These are phyloP conservation scores for Metarhizium brunneum DNA, from an alignment of 2,329 filamentous ascomycete genomes.

Conservation along the genomic window DNA sequence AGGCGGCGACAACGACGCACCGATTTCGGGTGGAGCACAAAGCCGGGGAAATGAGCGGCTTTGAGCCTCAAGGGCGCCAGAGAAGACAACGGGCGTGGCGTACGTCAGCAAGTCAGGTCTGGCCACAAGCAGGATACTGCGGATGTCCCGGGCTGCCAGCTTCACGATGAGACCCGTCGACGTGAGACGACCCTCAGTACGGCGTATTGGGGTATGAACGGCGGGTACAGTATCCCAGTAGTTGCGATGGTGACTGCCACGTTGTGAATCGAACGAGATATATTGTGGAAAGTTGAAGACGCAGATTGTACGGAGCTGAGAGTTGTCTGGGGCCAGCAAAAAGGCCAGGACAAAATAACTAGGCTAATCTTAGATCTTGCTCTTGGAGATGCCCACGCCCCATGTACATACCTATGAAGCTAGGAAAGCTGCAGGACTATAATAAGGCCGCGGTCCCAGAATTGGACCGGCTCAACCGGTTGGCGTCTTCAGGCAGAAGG, in stretches of 20 bases:
- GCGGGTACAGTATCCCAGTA: constrained; percentile 1
- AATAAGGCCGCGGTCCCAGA: neutral
- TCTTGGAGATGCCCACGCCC: neutral
- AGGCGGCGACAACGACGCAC: neutral
- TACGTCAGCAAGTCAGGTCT: neutral
- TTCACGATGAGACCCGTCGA: neutral
- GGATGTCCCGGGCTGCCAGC: neutral
- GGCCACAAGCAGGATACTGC: too few relatives aligned
- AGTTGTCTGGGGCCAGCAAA: neutral
- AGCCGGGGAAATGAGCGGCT: neutral
- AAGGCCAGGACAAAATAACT: neutral
- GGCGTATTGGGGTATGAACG: neutral
- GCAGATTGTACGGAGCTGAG: neutral
- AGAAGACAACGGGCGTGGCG: neutral
- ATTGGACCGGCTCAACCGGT: neutral
- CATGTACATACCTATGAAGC: neutral
- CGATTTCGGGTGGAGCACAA: neutral
- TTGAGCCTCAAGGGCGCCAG: neutral
- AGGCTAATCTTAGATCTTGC: neutral
- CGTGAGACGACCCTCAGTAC: neutral
- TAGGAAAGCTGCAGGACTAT: neutral
- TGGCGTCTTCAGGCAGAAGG: neutral
- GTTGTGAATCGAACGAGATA: too few relatives aligned
- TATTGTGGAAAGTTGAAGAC: too few relatives aligned
- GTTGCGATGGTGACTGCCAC: too few relatives aligned